Conservation (phyloP, 1,284 basidiomycete species). For the Leccinum glutinopallens region DNA sequence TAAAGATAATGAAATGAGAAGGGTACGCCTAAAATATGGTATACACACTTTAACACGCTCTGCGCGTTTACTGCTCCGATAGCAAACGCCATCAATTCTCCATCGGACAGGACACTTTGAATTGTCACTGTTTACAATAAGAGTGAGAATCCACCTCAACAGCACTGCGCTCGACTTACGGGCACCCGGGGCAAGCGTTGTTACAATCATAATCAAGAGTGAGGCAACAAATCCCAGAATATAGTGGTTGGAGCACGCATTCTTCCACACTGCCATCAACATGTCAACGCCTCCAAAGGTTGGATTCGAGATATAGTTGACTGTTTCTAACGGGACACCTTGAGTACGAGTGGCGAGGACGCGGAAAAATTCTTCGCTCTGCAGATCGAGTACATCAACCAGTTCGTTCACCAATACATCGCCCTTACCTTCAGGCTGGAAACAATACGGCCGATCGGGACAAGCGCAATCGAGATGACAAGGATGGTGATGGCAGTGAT, state of each 20-base stretch:
- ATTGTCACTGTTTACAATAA: conserved; percentile 24
- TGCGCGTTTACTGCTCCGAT: conserved; percentile 27
- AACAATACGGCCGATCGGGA: conserved; percentile 24
- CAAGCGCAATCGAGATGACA: conserved; percentile 31
- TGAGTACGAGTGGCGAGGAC: conserved; percentile 13
- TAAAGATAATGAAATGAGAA: conserved; percentile 9
- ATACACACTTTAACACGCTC: conserved; percentile 30
- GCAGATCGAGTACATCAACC: neutral
- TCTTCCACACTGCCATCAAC: conserved; percentile 19
- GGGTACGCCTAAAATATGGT: neutral
- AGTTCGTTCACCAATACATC: neutral
- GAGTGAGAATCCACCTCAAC: neutral
- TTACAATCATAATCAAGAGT: conserved; percentile 23
- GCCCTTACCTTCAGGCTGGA: conserved; percentile 24
- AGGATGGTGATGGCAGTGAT: conserved; percentile 35
- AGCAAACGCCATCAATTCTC: conserved; percentile 25
- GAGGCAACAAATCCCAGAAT: conserved; percentile 23
- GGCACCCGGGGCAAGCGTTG: conserved; percentile 30
- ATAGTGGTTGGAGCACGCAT: conserved; percentile 32
- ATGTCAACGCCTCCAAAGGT: conserved; percentile 26
- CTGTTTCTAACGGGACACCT: conserved; percentile 28
- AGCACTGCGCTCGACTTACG: conserved; percentile 20
- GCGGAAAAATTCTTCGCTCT: conserved; percentile 37
- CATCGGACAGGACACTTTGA: conserved; percentile 27
- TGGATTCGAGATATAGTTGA: conserved; percentile 31